phyloP scores from a whole-genome alignment of 208 protist genomes.

The Blastocrithidia nonstop region DNA sequence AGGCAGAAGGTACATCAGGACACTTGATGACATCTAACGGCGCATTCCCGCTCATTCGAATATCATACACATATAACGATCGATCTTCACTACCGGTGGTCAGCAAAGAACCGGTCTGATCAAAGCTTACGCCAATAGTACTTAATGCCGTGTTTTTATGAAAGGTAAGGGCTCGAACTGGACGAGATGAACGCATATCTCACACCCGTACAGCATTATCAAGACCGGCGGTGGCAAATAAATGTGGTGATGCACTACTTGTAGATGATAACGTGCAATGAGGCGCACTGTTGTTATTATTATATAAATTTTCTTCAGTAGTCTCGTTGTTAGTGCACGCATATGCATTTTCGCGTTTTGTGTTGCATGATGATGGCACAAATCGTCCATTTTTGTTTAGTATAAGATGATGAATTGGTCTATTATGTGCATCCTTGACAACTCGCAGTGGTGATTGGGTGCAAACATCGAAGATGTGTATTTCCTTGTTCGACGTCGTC shows the following conservation, averaged over 20 bases:
- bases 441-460: slow-evolving; percentile 17
- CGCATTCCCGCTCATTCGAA: slow-evolving; percentile 13
- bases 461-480: slow-evolving; percentile 48
- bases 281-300: too few species aligned
- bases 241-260: slow-evolving; percentile 9
- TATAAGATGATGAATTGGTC: slow-evolving; percentile 43
- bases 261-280: not conserved
- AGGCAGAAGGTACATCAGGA: slow-evolving; percentile 19
- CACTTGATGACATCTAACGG: slow-evolving; percentile 23
- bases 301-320: too few species aligned
- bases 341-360: too few species aligned
- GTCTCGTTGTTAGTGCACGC: too few species aligned
- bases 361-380: slow-evolving; percentile 3
- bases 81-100: slow-evolving; percentile 68
- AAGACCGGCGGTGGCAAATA: slow-evolving; percentile 49
- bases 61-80: slow-evolving; percentile 50
- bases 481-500: slow-evolving; percentile 45
- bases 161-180: slow-evolving; percentile 46
- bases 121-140: slow-evolving; percentile 37
- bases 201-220: slow-evolving; percentile 56
- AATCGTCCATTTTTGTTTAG: slow-evolving; percentile 38
- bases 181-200: slow-evolving; percentile 33
- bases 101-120: slow-evolving; percentile 26
- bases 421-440: slow-evolving; percentile 30
- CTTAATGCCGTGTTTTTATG: slow-evolving; percentile 49